Conservation (phyloP, 2,329 filamentous ascomycete genomes). For the Exophiala lecanii-corni region DNA sequence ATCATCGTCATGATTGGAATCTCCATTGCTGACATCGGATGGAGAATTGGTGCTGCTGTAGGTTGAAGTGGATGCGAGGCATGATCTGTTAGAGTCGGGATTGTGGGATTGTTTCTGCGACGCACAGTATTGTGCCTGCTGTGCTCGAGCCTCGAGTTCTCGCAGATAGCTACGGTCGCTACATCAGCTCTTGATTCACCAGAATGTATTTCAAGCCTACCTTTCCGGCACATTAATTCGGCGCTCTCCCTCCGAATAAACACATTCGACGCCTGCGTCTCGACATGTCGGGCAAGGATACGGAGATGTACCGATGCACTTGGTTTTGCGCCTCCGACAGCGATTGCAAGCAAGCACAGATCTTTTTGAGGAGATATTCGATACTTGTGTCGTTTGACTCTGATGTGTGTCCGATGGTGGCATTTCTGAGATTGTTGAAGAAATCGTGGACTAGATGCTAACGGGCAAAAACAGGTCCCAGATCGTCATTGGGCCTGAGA, state of each 20-base stretch:
- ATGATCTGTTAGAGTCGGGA: too few species aligned
- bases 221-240: constrained; percentile 35
- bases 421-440: too few species aligned
- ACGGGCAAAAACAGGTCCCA: too few species aligned
- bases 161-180: constrained; percentile 30
- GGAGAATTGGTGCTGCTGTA: constrained; percentile 13
- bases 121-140: not conserved
- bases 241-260: constrained; percentile 36
- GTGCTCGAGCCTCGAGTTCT: constrained; percentile 33
- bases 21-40: constrained; percentile 24
- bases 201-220: constrained; percentile 26
- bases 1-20: constrained; percentile 32
- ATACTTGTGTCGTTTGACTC: too few species aligned
- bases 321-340: constrained; percentile 34
- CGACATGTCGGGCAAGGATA: constrained; percentile 34
- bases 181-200: too few species aligned
- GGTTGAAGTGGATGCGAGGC: constrained; percentile 6
- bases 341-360: constrained; percentile 31
- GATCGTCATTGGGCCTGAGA: too few species aligned
- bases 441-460: too few species aligned
- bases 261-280: constrained; percentile 31
- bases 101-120: too few species aligned
- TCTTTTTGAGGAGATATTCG: too few species aligned
- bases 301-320: constrained; percentile 34
- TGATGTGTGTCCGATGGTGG: too few species aligned